Evolutionary conservation across 305 asterid genomes (phyloP).

Genomic region (Petunia hybrid): DNA sequence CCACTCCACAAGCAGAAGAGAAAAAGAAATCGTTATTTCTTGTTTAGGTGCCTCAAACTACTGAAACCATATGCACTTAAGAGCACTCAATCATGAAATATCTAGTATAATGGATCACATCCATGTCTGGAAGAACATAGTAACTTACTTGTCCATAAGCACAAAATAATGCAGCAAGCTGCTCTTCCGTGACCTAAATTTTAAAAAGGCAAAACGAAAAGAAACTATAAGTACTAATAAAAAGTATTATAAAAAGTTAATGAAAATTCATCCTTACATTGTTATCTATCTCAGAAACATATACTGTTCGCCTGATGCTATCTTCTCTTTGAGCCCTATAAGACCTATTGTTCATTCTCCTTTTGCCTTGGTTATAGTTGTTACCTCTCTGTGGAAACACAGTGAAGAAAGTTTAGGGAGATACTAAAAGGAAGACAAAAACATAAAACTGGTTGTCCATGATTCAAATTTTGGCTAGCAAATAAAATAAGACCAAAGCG

Average conservation of each 20-base stretch:
- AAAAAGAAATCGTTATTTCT: not conserved
- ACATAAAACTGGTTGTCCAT: not conserved
- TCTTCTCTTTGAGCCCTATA: conserved; percentile 93
- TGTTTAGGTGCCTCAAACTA: not conserved
- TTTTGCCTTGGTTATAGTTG: conserved; percentile 65
- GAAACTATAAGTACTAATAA: conserved; percentile 30
- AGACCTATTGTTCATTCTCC: conserved; percentile 72
- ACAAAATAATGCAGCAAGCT: conserved; percentile 86
- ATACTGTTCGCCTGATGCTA: conserved; percentile 92
- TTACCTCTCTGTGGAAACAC: conserved; percentile 67
- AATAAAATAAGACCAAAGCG: not conserved
- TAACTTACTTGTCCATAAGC: conserved; percentile 87
- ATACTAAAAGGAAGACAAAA: conserved; percentile 5
- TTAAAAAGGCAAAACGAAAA: conserved; percentile 35
- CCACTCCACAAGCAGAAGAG: conserved; percentile 14
- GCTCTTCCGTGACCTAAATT: conserved; percentile 84
- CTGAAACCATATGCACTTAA: not conserved
- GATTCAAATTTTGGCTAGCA: conserved; percentile 15
- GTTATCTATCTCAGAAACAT: conserved; percentile 89
- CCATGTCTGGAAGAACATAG: conserved; percentile 28
- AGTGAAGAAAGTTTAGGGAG: conserved; percentile 17
- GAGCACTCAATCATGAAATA: not conserved
- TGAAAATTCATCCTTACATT: conserved; percentile 54
- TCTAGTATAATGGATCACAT: not conserved
- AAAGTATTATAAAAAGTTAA: conserved; percentile 8